phyloP scores from a whole-genome alignment of 768 basidiomycete genomes.

The Russula lepida region DNA sequence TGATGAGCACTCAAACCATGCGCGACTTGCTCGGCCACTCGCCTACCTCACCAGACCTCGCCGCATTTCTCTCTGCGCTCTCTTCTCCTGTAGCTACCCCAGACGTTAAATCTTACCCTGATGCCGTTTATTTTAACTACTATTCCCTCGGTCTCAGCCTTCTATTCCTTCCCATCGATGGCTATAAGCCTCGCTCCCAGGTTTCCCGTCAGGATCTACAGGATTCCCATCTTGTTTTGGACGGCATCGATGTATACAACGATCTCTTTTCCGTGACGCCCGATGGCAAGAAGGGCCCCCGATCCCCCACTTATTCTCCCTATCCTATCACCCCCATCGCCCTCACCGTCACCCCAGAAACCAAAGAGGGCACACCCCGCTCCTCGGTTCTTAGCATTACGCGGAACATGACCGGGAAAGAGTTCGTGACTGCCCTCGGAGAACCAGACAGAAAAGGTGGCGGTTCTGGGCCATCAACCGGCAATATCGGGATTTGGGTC shows the following conservation, averaged over 20 bases:
- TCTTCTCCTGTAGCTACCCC: constrained; percentile 31
- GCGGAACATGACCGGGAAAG: constrained; percentile 56
- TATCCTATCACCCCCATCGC: constrained; percentile 49
- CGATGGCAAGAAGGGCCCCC: constrained; percentile 27
- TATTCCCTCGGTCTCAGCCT: constrained; percentile 71
- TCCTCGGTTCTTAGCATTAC: constrained; percentile 37
- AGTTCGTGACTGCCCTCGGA: constrained; percentile 66
- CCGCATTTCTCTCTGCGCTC: constrained; percentile 34
- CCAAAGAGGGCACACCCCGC: constrained; percentile 26
- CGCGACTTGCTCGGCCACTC: constrained; percentile 41
- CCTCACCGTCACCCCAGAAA: constrained; percentile 32
- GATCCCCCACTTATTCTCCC: constrained; percentile 44
- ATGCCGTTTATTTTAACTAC: constrained; percentile 85
- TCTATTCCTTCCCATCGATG: constrained; percentile 57
- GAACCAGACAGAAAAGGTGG: constrained; percentile 91
- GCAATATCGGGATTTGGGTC: constrained; percentile 88
- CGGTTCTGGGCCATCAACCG: constrained; percentile 72
- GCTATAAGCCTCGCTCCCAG: constrained; percentile 49
- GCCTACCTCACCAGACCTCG: constrained; percentile 40
- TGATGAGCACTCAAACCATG: constrained; percentile 16
- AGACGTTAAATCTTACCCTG: constrained; percentile 71
- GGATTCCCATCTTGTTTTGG: constrained; percentile 46
- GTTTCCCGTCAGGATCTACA: constrained; percentile 39
- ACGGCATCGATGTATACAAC: constrained; percentile 83
- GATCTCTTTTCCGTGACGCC: constrained; percentile 28